Percentiles rank a stretch among this genome's conserved stretches.
Evolutionary conservation across 805 yeast genomes (phyloP).

Genomic region (Suhomyces kilbournensis): DNA sequence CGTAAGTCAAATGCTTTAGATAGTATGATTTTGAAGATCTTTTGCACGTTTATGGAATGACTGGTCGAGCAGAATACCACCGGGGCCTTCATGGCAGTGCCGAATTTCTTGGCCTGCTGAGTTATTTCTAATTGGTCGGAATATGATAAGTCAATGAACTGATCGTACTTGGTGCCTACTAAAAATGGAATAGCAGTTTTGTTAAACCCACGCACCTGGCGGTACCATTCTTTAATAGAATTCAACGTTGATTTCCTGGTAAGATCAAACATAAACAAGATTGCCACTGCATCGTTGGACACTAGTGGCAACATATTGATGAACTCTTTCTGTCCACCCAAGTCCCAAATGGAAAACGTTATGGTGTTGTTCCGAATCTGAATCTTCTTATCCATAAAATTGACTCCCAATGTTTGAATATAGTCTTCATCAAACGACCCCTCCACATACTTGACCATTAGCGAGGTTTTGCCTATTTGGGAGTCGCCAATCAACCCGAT

Average conservation of each 20-base stretch:
- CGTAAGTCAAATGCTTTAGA: conserved; percentile 88
- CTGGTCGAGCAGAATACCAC: conserved; percentile 87
- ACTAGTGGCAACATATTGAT: conserved; percentile 94
- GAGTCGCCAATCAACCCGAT: conserved; percentile 95
- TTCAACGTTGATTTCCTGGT: conserved; percentile 82
- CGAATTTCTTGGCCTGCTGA: conserved; percentile 76
- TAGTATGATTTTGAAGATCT: conserved; percentile 85
- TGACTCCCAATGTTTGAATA: conserved; percentile 92
- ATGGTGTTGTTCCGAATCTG: conserved; percentile 82
- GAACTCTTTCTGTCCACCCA: conserved; percentile 94
- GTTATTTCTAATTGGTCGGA: conserved; percentile 85
- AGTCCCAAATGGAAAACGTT: conserved; percentile 90
- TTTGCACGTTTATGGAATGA: conserved; percentile 89
- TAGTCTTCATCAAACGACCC: conserved; percentile 89
- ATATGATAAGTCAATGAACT: conserved; percentile 72
- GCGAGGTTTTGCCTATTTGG: conserved; percentile 91
- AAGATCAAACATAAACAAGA: conserved; percentile 82
- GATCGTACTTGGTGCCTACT: conserved; percentile 91
- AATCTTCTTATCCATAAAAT: conserved; percentile 88
- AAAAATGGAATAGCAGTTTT: conserved; percentile 86
- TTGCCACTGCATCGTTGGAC: conserved; percentile 87
- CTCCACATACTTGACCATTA: conserved; percentile 97
- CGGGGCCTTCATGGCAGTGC: conserved; percentile 83
- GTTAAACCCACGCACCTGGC: conserved; percentile 86
- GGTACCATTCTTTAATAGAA: conserved; percentile 92